These are phyloP conservation scores for Jaltomata sinuosa DNA, from an alignment of 257 asterid species.

Conservation along the genomic window DNA sequence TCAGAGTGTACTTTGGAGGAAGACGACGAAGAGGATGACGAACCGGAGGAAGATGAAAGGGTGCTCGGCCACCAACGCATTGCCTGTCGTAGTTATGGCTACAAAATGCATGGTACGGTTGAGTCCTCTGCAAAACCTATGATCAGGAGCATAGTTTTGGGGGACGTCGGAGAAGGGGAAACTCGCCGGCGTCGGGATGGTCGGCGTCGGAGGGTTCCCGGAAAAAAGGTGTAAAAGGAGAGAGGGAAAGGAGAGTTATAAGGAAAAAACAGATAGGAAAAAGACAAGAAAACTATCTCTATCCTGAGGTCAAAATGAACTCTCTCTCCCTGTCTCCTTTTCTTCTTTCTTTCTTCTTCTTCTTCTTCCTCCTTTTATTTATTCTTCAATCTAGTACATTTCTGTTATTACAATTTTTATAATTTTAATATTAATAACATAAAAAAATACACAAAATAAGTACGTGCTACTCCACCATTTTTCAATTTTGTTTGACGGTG, in stretches of 20 bases:
- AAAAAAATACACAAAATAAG: too few species aligned
- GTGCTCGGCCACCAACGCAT: slow-evolving; percentile 13
- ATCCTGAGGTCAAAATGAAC: slow-evolving; percentile 6
- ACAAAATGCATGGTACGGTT: neutral
- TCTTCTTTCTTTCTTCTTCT: neutral
- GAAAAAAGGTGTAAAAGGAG: neutral
- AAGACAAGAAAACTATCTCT: neutral
- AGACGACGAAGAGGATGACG: slow-evolving; percentile 11
- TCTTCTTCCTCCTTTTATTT: neutral
- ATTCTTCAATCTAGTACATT: neutral
- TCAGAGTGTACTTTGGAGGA: slow-evolving; percentile 40
- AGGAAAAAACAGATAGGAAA: neutral
- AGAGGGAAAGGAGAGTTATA: neutral
- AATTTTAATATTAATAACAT: neutral
- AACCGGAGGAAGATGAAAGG: neutral
- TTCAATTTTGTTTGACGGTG: neutral
- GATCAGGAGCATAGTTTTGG: neutral
- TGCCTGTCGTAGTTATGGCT: neutral
- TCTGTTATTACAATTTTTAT: neutral
- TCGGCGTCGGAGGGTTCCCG: neutral
- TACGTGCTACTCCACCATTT: neutral
- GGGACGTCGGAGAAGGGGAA: neutral
- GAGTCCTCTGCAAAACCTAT: neutral
- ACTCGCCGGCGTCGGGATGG: neutral
- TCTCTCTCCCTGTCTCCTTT: neutral